Evolutionary conservation across 805 yeast species (phyloP).

Genomic region (Nakazawaea wickerhamii): DNA sequence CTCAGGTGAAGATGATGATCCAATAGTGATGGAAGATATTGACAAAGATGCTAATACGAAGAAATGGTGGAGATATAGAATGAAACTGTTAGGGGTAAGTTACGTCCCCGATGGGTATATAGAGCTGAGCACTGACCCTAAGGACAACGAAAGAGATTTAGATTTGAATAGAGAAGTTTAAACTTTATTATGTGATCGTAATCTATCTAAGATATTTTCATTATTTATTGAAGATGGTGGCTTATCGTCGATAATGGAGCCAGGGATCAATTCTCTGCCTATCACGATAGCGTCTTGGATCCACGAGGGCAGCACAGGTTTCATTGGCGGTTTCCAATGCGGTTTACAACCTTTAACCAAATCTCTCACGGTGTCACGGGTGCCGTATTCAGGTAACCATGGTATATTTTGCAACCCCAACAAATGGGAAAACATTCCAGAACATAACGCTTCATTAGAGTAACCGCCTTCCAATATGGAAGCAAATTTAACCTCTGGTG

Average conservation of each 20-base stretch:
- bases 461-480: slow-evolving; percentile 84
- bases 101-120: slow-evolving; percentile 7
- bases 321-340: slow-evolving; percentile 48
- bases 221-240: background rate
- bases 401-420: slow-evolving; percentile 56
- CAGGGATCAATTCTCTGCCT: slow-evolving; percentile 11
- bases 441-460: slow-evolving; percentile 72
- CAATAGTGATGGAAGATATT: slow-evolving; percentile 28
- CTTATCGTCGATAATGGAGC: slow-evolving; percentile 1
- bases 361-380: slow-evolving; percentile 56
- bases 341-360: slow-evolving; percentile 63
- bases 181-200: slow-evolving; percentile 1
- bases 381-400: slow-evolving; percentile 66
- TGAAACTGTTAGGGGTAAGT: slow-evolving; percentile 22
- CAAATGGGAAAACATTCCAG: slow-evolving; percentile 76
- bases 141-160: slow-evolving; percentile 1
- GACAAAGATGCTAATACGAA: slow-evolving; percentile 25
- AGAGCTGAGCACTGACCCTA: background rate
- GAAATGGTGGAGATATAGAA: slow-evolving; percentile 45
- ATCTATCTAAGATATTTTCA: slow-evolving; percentile 3
- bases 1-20: slow-evolving; percentile 18
- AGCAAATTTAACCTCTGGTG: slow-evolving; percentile 53
- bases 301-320: slow-evolving; percentile 48
- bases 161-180: slow-evolving; percentile 12
- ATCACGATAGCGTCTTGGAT: slow-evolving; percentile 38